Conservation (phyloP, 148 eudicot genomes). For the Persicaria tinctoria region DNA sequence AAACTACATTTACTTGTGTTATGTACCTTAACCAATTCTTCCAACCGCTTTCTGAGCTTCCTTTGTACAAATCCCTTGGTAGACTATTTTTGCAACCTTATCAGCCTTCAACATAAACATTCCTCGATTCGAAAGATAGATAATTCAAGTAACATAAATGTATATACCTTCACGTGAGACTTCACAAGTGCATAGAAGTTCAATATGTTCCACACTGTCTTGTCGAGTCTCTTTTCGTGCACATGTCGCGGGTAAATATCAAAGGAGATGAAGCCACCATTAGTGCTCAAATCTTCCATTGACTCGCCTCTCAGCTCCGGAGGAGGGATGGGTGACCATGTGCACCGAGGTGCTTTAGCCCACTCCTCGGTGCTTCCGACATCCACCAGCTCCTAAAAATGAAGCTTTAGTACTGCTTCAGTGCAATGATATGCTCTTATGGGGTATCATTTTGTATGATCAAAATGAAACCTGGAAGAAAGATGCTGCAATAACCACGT, state of each 20-base stretch:
- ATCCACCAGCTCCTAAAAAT: background rate
- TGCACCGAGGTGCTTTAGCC: conserved; percentile 74
- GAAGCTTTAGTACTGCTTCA: background rate
- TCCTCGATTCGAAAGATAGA: background rate
- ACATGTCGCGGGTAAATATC: conserved; percentile 85
- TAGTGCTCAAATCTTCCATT: conserved; percentile 60
- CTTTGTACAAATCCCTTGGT: conserved; percentile 12
- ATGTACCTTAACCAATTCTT: conserved; percentile 8
- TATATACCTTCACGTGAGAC: conserved; percentile 84
- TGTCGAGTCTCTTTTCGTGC: conserved; percentile 80
- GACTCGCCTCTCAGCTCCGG: conserved; percentile 60
- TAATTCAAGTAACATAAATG: background rate
- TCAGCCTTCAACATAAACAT: background rate
- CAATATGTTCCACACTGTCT: conserved; percentile 83
- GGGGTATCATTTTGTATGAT: background rate
- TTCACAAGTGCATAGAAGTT: conserved; percentile 89
- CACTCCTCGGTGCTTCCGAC: conserved; percentile 77
- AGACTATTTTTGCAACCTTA: background rate
- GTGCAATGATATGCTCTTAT: conserved; percentile 4
- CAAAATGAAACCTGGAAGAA: conserved; percentile 64
- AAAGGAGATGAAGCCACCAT: conserved; percentile 92
- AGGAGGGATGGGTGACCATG: conserved; percentile 90
- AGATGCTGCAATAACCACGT: conserved; percentile 73
- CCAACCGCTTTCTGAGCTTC: conserved; percentile 6
- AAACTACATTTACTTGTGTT: background rate